Conservation (phyloP, 345 rosid species). For the Trapa incisa region DNA sequence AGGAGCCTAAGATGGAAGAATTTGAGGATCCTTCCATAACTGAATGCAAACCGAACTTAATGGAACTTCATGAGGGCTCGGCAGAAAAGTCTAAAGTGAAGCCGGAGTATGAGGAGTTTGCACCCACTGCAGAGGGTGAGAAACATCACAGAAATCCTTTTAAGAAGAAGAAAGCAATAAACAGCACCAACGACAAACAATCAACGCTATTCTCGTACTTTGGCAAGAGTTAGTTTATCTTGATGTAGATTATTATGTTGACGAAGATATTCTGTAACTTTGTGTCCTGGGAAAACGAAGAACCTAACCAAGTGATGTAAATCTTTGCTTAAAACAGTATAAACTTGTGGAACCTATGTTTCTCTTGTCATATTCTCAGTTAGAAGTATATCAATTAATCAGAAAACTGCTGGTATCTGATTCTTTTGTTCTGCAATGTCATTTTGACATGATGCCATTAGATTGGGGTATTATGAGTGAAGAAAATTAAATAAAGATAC, state of each 20-base stretch:
- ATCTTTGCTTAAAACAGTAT: not conserved
- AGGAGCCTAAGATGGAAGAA: constrained; percentile 1
- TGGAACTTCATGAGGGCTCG: constrained; percentile 9
- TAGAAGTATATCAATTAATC: not conserved
- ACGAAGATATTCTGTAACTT: not conserved
- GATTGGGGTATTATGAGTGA: no score
- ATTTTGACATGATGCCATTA: not conserved
- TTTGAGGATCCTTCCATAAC: constrained; percentile 10
- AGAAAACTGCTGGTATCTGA: not conserved
- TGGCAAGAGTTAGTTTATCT: constrained; percentile 24
- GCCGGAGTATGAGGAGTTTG: constrained; percentile 28
- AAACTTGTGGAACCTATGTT: not conserved
- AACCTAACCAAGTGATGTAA: not conserved
- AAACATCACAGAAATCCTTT: constrained; percentile 14
- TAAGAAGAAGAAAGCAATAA: constrained; percentile 28
- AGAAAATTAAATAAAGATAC: no score
- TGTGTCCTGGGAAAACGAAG: not conserved
- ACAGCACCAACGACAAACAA: constrained; percentile 37
- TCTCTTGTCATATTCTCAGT: not conserved
- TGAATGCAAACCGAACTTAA: constrained; percentile 7
- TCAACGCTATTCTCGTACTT: constrained; percentile 57
- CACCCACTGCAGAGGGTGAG: constrained; percentile 9
- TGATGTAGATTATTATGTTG: not conserved
- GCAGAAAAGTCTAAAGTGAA: constrained; percentile 22
- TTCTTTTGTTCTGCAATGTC: not conserved